Evolutionary conservation across 768 basidiomycete genomes (phyloP).

Genomic region (Termitomyces titanicus): DNA sequence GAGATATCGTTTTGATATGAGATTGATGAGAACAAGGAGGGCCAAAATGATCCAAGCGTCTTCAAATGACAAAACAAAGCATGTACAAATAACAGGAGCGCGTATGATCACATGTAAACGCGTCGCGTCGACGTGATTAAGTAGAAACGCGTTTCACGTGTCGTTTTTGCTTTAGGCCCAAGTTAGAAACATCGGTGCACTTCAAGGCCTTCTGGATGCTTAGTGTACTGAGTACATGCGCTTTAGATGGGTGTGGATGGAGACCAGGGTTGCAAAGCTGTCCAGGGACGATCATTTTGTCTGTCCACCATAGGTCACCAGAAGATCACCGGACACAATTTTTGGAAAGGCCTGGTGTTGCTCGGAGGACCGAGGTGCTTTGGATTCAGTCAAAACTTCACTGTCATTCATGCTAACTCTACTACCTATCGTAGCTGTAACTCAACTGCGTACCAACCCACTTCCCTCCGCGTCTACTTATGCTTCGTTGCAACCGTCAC

Average conservation of each 20-base stretch:
- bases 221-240: too few species aligned
- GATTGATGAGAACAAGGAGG: conserved; percentile 4
- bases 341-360: too few species aligned
- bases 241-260: too few species aligned
- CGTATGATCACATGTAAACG: conserved; percentile 13
- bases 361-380: too few species aligned
- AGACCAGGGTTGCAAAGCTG: too few species aligned
- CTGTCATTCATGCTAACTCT: neutral
- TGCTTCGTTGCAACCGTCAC: neutral
- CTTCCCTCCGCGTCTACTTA: neutral
- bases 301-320: too few species aligned
- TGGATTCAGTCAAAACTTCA: neutral
- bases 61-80: conserved; percentile 11
- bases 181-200: too few species aligned
- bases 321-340: too few species aligned
- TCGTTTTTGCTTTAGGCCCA: neutral
- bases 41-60: neutral
- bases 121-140: conserved; percentile 15
- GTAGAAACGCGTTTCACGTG: neutral
- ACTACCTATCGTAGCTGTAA: neutral
- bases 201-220: too few species aligned
- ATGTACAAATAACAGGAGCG: conserved; percentile 12
- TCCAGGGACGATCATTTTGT: too few species aligned
- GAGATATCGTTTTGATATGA: neutral
- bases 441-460: neutral